A percentile compares a stretch with the other conserved stretches of the same genome.
phyloP scores from a whole-genome alignment of 108 stramenopile species.

The Cyclotella distinguenda region DNA sequence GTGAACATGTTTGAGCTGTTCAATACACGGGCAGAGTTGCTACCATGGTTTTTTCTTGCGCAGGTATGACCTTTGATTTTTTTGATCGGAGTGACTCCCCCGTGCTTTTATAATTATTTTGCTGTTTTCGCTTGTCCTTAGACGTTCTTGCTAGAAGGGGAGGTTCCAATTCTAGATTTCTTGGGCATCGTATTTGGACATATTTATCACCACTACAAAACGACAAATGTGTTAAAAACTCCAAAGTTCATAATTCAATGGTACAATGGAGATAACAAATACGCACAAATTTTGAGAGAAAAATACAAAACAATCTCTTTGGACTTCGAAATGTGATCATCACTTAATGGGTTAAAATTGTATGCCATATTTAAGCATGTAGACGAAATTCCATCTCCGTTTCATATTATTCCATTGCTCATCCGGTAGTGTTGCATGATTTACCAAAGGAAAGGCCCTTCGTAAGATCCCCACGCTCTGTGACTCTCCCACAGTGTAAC shows the following conservation, averaged over 20 bases:
- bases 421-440: no score
- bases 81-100: background rate
- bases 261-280: slow-evolving; percentile 67
- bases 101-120: background rate
- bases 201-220: slow-evolving; percentile 85
- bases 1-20: slow-evolving; percentile 94
- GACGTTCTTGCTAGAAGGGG: slow-evolving; percentile 94
- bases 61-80: slow-evolving; percentile 41
- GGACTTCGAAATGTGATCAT: slow-evolving; percentile 71
- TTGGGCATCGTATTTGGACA: slow-evolving; percentile 96
- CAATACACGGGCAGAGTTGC: slow-evolving; percentile 76
- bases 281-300: slow-evolving; percentile 55
- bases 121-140: slow-evolving; percentile 50
- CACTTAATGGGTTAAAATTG: background rate
- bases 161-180: slow-evolving; percentile 88
- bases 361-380: background rate
- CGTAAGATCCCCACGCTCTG: slow-evolving; percentile 92
- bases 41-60: slow-evolving; percentile 88
- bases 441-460: slow-evolving; percentile 39
- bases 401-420: no score
- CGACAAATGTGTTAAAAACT: slow-evolving; percentile 60
- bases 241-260: slow-evolving; percentile 68
- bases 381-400: no score
- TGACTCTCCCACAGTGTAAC: slow-evolving; percentile 93
- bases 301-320: slow-evolving; percentile 81